Evolutionary conservation across 2,329 filamentous ascomycete genomes (phyloP), one percentile per base, ranked within the genome.

Genomic region (Venturia oleaginea): DNA sequence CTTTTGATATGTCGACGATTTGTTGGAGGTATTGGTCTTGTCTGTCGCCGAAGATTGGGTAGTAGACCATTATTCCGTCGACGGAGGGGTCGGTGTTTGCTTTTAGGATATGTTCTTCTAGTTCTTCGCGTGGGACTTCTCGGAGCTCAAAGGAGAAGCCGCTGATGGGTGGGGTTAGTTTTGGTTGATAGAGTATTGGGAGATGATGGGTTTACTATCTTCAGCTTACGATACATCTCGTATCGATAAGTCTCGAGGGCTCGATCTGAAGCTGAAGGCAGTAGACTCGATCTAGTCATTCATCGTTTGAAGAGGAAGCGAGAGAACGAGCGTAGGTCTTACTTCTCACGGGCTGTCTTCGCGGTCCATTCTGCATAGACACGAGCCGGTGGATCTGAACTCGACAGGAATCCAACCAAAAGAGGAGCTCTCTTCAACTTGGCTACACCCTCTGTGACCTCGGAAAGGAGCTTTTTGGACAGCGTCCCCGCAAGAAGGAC

Each of bases 331-430:
- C n/a, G n/a, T n/a, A n/a, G 17, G n/a, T 74, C 89, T 88, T 82
- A 97, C 92, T 97, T 95, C 76, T 97, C 93, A 76, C 87, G 84
- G 77, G 91, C 96, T 4, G 94, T 97, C 83, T 96, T 97, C 76
- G 91, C 90, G 48, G 93, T 97, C 91, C 91, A 97, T 76, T 97
- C 91, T 64, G 94, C 94, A 75, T 99, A 97, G 80, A 95, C 91
- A 70, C 90, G 82, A 38, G 93, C 93, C 46, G 92, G 91, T 37
- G 92, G 91, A 77, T 99, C 94, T 68, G 84, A 84, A 77, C 96
- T 97, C 69, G 93, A 92, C 65, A 99, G 82, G 77, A 97, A 96
- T 66, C 93, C 94, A 55, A 93, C 90, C 63, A 99, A 83, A 67
- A 89, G 87, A 40, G 94, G 92, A 73, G 86, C 80, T 68, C 84